Evolutionary conservation across 192 early-diverging fungal genomes (phyloP).

Genomic region (Ramicandelaber brevisporus): DNA sequence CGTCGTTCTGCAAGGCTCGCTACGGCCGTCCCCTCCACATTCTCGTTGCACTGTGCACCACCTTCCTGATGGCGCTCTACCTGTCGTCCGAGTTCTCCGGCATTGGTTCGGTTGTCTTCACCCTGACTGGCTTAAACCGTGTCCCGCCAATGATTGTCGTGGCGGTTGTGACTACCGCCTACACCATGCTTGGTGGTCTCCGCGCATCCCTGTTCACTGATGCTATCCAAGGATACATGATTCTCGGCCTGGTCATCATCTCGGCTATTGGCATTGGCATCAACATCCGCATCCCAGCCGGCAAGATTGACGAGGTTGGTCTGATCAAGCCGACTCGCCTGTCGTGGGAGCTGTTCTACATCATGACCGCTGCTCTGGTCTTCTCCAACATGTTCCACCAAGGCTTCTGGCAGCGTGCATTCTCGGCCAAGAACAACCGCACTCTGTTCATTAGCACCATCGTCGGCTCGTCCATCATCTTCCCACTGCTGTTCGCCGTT

Average conservation of each 20-base stretch:
- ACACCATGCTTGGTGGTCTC: constrained; percentile 39
- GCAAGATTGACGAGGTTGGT: constrained; percentile 18
- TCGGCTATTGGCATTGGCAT: constrained; percentile 23
- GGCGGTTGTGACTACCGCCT: constrained; percentile 33
- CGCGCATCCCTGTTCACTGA: constrained; percentile 40
- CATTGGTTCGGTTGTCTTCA: constrained; percentile 24
- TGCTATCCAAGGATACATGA: constrained; percentile 25
- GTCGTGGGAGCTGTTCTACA: constrained; percentile 32
- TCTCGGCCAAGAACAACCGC: constrained; percentile 31
- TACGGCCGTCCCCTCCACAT: constrained; percentile 29
- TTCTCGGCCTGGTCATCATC: constrained; percentile 22
- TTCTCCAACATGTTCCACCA: constrained; percentile 39
- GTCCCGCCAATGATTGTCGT: constrained; percentile 26
- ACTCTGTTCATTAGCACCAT: constrained; percentile 27
- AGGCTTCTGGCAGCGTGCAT: constrained; percentile 47
- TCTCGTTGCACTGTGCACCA: constrained; percentile 24
- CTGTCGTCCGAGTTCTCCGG: constrained; percentile 39
- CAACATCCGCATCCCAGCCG: constrained; percentile 18
- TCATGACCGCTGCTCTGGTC: constrained; percentile 30
- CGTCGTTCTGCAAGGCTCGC: constrained; percentile 31
- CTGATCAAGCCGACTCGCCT: constrained; percentile 31
- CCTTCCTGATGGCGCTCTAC: constrained; percentile 32
- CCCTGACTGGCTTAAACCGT: constrained; percentile 24
- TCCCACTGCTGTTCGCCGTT: constrained; percentile 23
- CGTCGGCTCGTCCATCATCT: constrained; percentile 23